Percentiles rank a stretch among this genome's conserved stretches.
These are phyloP conservation scores for Kluyveromyces wickerhamii DNA, from an alignment of 805 yeast species.

Conservation along the genomic window DNA sequence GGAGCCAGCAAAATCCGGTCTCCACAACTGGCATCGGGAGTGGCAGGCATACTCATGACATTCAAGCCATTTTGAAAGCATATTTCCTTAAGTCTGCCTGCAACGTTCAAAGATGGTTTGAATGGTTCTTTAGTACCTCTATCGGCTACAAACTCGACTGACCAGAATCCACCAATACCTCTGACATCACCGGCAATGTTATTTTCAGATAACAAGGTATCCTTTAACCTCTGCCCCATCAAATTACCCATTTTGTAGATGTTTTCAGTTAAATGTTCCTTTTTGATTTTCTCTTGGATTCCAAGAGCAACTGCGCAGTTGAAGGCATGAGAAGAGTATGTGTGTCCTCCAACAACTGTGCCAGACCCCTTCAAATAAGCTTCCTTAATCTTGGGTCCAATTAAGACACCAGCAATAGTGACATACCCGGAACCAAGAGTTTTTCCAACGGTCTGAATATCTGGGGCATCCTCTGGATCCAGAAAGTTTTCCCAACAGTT, in stretches of 20 bases:
- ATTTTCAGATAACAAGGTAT: slow-evolving; percentile 26
- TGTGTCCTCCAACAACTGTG: slow-evolving; percentile 38
- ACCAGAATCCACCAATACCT: slow-evolving; percentile 56
- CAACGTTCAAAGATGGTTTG: slow-evolving; percentile 31
- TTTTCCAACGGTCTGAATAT: slow-evolving; percentile 42
- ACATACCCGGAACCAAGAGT: slow-evolving; percentile 43
- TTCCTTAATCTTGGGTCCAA: slow-evolving; percentile 34
- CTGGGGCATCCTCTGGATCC: slow-evolving; percentile 35
- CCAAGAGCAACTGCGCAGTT: slow-evolving; percentile 40
- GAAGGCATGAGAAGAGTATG: slow-evolving; percentile 43
- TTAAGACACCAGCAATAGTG: slow-evolving; percentile 39
- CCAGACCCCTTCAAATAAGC: slow-evolving; percentile 36
- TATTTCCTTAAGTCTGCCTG: slow-evolving; percentile 27
- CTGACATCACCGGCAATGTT: slow-evolving; percentile 49
- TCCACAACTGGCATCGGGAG: slow-evolving; percentile 33
- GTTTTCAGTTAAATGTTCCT: slow-evolving; percentile 33
- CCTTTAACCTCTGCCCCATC: slow-evolving; percentile 33
- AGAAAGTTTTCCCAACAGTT: slow-evolving; percentile 41
- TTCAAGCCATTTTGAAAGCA: slow-evolving; percentile 41
- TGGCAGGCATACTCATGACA: slow-evolving; percentile 41
- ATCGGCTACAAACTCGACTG: slow-evolving; percentile 49
- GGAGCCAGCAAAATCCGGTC: slow-evolving; percentile 45
- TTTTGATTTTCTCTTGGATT: slow-evolving; percentile 36
- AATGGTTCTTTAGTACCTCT: slow-evolving; percentile 44
- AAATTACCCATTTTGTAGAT: slow-evolving; percentile 37